Conservation (phyloP, 371 early-diverging fungal species). For the Mucor piriformis region DNA sequence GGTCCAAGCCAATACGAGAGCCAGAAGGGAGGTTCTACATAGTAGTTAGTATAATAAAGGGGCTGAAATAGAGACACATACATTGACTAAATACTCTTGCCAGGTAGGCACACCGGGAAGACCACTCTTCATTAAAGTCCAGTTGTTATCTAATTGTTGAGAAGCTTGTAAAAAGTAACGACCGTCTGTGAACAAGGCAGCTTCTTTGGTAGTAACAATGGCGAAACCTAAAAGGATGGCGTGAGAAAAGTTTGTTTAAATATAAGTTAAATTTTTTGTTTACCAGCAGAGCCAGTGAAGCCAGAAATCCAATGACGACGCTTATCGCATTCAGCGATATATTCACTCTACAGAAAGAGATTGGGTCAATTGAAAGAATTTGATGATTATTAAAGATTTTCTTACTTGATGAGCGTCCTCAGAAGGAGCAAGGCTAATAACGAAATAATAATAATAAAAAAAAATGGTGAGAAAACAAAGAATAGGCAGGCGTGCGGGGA, state of each 20-base stretch:
- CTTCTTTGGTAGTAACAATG: slow-evolving; percentile 70
- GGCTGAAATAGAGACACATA: slow-evolving; percentile 19
- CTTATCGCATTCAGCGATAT: slow-evolving; percentile 90
- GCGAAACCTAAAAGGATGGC: slow-evolving; percentile 59
- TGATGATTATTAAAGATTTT: neutral
- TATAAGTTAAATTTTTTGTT: slow-evolving; percentile 8
- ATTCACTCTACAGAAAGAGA: slow-evolving; percentile 80
- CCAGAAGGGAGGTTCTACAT: slow-evolving; percentile 61
- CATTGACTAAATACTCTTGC: slow-evolving; percentile 79
- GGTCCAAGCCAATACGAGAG: slow-evolving; percentile 86
- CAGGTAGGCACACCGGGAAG: slow-evolving; percentile 85
- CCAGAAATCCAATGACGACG: slow-evolving; percentile 96
- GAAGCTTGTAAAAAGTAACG: slow-evolving; percentile 98
- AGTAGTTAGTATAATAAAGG: neutral
- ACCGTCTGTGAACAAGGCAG: slow-evolving; percentile 96
- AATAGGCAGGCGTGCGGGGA: no score
- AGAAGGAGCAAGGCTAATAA: slow-evolving; percentile 80
- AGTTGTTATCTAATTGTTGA: slow-evolving; percentile 87
- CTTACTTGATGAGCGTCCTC: slow-evolving; percentile 95
- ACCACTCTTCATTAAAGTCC: slow-evolving; percentile 94
- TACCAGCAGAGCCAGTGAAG: slow-evolving; percentile 97
- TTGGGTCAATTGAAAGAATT: neutral
- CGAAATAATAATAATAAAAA: neutral
- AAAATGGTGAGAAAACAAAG: neutral
- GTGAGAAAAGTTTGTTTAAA: neutral